Base-by-base conservation (phyloP, 1,284 basidiomycete genomes). In the Ceratobasidium theobromae region DNA sequence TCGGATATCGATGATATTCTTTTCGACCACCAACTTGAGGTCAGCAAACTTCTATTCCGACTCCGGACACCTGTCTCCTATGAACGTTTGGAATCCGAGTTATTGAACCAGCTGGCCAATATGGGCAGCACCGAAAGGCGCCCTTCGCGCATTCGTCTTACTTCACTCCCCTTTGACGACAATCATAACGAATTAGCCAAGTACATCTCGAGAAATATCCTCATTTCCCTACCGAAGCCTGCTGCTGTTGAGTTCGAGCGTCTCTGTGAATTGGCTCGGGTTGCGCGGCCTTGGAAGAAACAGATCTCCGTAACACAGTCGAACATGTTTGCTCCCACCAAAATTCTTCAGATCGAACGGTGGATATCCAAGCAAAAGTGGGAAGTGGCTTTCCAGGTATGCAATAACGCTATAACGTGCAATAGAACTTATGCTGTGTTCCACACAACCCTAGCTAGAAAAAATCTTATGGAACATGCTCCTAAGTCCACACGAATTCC, bases 221-320 rank as follows among this genome's bases (percentile, higher is more conserved):
- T 79, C 49, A 74, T 85, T 53, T 73, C 69, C 21, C 73, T 84
- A 9, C 72, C 81, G n/a, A 83, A 80, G 0, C 79, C 83, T 0
- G 84, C 84, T 3, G 74, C 82, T n/a, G 74, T 88, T 18, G 86
- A 88, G 72, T 76, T 78, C 58, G 81, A 85, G 68, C 77, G 82
- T 25, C 82, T 86, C 81, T 2, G 60, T 80, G 52, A 80, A 12
- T 16, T 53, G 8, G 60, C 60, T 43, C 48, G 48, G 8, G 21
- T 64, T 30, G 3, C 60, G n/a, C n/a, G 27, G 5, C 48, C 38
- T 41, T 49, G 23, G 4, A 21, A 21, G 12, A 27, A 28, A 30
- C 33, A 30, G 11, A 41, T 64, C 14, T 28, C 23, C 1, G n/a
- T 64, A 11, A 28, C 4, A 5, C 3, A 3, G 14, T 64, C 60